Evolutionary conservation across 768 basidiomycete genomes (phyloP), one percentile per base, ranked within the genome.

Genomic region (Kwoniella mangroviensis): DNA sequence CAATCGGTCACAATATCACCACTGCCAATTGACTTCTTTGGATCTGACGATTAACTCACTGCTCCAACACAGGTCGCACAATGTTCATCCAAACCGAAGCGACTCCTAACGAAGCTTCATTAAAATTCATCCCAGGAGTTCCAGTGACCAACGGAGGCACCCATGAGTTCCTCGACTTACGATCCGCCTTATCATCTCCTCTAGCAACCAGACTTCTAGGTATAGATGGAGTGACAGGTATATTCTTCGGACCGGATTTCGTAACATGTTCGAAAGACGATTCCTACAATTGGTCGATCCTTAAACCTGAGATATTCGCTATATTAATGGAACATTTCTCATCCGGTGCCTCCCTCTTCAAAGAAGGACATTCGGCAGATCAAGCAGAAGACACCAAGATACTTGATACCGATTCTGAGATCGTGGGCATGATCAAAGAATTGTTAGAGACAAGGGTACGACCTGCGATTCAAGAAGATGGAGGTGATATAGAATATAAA

Each of bases 51-150:
- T 17, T 17, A 34, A 34, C 6, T 7, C 34, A 34, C 34, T 7
- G 6, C 34, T 34, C 34, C 34, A 34, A 34, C 11, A 34, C 75
- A 83, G 84, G 72, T 51, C 79, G 94, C 24, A 90, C 91, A 64
- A 96, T 98, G 95, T 98, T 98, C 85, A 97, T 98, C 67, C 97
- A 99, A 84, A 98, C 96, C 4, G 95, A 98, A 84, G 89, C 90
- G 11, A 99, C 97, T 0, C 97, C 97, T 0, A 99, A 99, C 82
- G 92, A 93, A 41, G 94, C 98, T 81, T 96, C 95, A 0, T 88
- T 99, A 62, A 98, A 99, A 83, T 99, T 99, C 84, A 94, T 99
- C 68, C 97, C 96, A 0, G 97, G 97, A 0, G 87, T 90, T 24
- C 83, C 89, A 34, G 94, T 99, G 34, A 94, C 97, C 89, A 88